A percentile compares a stretch with the other conserved stretches of the same genome.
These are phyloP conservation scores for Catenaria anguillulae DNA, from an alignment of 371 early-diverging fungal species.

Conservation along the genomic window DNA sequence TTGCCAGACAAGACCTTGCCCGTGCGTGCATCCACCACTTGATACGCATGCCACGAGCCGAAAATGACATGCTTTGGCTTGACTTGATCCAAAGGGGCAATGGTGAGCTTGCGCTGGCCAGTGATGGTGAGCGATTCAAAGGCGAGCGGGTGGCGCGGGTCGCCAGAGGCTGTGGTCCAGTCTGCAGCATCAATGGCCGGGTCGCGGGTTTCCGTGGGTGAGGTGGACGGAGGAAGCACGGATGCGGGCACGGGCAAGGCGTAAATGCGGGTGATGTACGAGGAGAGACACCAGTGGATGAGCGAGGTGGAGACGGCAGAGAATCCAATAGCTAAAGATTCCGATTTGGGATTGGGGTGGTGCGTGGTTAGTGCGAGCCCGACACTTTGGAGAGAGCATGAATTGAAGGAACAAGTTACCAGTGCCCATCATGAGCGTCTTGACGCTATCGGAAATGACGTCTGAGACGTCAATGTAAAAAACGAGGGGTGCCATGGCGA, in stretches of 20 bases:
- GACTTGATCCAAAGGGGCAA: not conserved
- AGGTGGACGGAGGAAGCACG: not conserved
- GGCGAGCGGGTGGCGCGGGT: not conserved
- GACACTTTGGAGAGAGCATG: no score
- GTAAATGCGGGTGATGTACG: conserved; percentile 3
- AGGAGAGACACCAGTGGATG: conserved; percentile 1
- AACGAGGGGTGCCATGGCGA: not conserved
- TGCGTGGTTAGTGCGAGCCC: no score
- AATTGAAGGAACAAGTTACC: no score
- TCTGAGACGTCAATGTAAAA: conserved; percentile 4
- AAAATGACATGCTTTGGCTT: not conserved
- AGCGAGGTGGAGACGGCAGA: not conserved
- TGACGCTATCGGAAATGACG: not conserved
- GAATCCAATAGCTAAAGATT: not conserved
- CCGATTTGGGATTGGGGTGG: no score
- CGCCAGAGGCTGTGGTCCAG: not conserved
- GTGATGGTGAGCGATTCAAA: not conserved
- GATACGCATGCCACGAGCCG: not conserved
- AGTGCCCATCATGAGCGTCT: conserved; percentile 3
- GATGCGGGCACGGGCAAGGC: not conserved
- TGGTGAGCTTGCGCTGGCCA: not conserved
- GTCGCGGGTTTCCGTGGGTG: not conserved
- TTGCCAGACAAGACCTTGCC: no score
- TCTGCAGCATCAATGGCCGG: not conserved
- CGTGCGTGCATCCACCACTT: not conserved